phyloP scores from a whole-genome alignment of 257 asterid species.

The Nicotiana tomentosiformis region DNA sequence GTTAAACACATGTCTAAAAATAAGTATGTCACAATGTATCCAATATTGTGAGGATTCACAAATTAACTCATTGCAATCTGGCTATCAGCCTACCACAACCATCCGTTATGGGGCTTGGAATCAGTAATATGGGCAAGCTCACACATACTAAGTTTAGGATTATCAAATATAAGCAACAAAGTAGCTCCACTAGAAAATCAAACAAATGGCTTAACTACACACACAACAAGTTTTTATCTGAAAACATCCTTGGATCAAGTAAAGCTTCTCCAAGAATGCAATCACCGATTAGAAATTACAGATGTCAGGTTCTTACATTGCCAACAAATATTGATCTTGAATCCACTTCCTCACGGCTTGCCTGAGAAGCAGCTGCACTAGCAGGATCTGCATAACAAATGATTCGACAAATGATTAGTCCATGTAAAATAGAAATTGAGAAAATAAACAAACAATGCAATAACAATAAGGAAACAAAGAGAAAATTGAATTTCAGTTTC shows the following conservation, averaged over 20 bases:
- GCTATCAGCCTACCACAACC: not conserved
- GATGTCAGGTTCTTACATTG: conserved; percentile 54
- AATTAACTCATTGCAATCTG: not conserved
- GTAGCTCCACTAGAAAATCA: not conserved
- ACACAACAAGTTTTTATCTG: not conserved
- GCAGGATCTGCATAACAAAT: conserved; percentile 58
- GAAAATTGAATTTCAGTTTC: not conserved
- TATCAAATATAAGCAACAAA: not conserved
- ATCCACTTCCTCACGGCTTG: conserved; percentile 81
- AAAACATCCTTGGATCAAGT: conserved; percentile 11
- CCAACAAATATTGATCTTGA: conserved; percentile 86
- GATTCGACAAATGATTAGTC: not conserved
- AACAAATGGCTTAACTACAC: not conserved
- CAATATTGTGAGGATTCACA: not conserved
- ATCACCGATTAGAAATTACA: not conserved
- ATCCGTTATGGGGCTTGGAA: not conserved
- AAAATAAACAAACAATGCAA: not conserved
- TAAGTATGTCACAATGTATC: not conserved
- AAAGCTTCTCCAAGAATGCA: not conserved
- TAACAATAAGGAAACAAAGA: not conserved
- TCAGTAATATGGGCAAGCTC: not conserved
- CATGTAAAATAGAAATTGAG: not conserved
- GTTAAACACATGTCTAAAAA: not conserved
- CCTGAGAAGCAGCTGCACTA: conserved; percentile 68
- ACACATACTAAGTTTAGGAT: not conserved